These are phyloP conservation scores for Penicillium flavigenum DNA, from an alignment of 495 filamentous ascomycete genomes.

Conservation along the genomic window DNA sequence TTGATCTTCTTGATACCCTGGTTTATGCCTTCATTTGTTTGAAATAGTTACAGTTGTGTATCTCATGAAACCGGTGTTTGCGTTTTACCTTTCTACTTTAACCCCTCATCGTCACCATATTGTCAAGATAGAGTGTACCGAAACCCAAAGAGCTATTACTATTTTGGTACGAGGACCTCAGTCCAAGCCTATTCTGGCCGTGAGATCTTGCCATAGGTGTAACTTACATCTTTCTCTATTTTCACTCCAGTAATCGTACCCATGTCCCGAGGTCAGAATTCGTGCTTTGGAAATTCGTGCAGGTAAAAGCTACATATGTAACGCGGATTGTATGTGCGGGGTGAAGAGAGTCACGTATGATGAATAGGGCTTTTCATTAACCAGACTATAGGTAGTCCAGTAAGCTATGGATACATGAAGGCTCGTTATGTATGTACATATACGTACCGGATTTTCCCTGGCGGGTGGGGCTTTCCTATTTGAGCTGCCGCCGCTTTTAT, in stretches of 20 bases:
- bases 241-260: neutral
- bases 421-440: neutral
- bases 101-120: neutral
- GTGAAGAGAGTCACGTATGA: too few species aligned
- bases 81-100: neutral
- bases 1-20: neutral
- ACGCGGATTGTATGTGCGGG: too few species aligned
- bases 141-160: neutral
- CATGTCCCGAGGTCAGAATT: too few species aligned
- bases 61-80: neutral
- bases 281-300: too few species aligned
- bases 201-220: neutral
- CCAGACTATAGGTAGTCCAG: neutral
- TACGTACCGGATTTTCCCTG: too few species aligned
- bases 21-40: neutral
- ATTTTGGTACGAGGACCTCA: neutral
- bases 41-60: neutral
- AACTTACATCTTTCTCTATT: neutral
- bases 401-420: neutral
- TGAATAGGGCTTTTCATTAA: neutral
- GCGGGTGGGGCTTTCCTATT: too few species aligned
- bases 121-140: neutral
- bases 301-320: too few species aligned
- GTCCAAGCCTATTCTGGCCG: neutral
- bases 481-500: too few species aligned